Conservation (phyloP, 2,329 filamentous ascomycete genomes). For the Acephala macrosclerotiorum region DNA sequence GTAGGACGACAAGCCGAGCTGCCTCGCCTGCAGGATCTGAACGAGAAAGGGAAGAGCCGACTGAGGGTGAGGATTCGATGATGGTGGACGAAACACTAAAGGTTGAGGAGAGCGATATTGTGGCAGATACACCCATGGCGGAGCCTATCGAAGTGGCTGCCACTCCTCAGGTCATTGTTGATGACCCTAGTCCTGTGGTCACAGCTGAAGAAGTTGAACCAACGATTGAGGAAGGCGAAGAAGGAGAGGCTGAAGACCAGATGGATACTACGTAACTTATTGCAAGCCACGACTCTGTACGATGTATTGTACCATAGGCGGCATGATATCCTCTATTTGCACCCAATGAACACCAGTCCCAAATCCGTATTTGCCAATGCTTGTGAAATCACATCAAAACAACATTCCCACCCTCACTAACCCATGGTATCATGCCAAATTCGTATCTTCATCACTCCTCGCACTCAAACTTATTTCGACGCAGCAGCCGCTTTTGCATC, state of each 20-base stretch:
- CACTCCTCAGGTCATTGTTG: conserved; percentile 57
- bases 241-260: conserved; percentile 55
- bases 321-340: conserved; percentile 37
- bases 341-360: conserved; percentile 16
- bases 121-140: conserved; percentile 39
- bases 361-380: neutral
- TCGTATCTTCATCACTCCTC: conserved; percentile 5
- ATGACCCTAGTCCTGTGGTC: conserved; percentile 47
- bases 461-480: neutral
- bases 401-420: neutral
- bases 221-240: conserved; percentile 39
- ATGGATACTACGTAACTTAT: conserved; percentile 67
- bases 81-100: conserved; percentile 62
- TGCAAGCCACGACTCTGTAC: conserved; percentile 20
- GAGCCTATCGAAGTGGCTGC: conserved; percentile 42
- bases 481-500: neutral
- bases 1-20: conserved; percentile 50
- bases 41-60: conserved; percentile 24
- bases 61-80: conserved; percentile 61
- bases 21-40: conserved; percentile 45
- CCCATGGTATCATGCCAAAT: conserved; percentile 26
- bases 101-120: conserved; percentile 44
- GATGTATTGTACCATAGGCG: conserved; percentile 40
- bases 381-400: neutral
- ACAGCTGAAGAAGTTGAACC: conserved; percentile 33